Conservation (phyloP, 352 stramenopile genomes). For the Saprolegnia parasitica region DNA sequence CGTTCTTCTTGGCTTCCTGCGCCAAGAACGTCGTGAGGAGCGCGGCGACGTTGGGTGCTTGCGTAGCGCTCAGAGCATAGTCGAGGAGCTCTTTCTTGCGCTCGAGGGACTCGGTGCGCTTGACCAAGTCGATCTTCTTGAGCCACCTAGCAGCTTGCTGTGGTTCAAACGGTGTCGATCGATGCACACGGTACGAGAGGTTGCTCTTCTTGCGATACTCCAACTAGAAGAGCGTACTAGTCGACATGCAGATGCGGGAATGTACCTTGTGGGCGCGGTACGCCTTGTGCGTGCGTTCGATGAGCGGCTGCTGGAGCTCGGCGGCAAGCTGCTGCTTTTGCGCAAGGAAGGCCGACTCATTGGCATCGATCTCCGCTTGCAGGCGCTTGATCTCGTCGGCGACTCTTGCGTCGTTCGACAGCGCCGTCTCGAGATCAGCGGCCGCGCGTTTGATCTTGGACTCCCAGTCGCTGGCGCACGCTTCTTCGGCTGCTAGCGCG, state of each 20-base stretch:
- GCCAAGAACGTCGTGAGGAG: not conserved
- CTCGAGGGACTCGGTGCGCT: constrained; percentile 24
- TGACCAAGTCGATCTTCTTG: constrained; percentile 7
- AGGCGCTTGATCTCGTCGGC: constrained; percentile 11
- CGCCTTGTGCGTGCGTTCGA: not conserved
- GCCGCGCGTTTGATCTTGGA: not conserved
- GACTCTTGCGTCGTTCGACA: not conserved
- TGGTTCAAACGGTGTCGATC: not conserved
- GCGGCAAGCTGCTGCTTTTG: constrained; percentile 14
- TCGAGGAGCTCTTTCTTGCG: constrained; percentile 24
- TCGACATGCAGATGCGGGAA: no score
- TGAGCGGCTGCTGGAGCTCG: not conserved
- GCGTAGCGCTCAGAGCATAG: not conserved
- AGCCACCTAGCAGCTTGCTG: no score
- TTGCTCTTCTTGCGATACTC: constrained; percentile 16
- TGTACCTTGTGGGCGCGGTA: not conserved
- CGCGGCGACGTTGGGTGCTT: not conserved
- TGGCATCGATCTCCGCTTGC: constrained; percentile 8
- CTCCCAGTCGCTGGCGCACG: not conserved
- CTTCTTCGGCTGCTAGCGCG: not conserved
- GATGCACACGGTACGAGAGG: not conserved
- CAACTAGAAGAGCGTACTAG: no score
- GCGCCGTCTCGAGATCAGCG: not conserved
- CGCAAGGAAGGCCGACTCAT: constrained; percentile 5
- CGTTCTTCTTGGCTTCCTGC: constrained; percentile 20